These are phyloP conservation scores for Amanita muscaria DNA, from an alignment of 768 basidiomycete genomes.

Conservation along the genomic window DNA sequence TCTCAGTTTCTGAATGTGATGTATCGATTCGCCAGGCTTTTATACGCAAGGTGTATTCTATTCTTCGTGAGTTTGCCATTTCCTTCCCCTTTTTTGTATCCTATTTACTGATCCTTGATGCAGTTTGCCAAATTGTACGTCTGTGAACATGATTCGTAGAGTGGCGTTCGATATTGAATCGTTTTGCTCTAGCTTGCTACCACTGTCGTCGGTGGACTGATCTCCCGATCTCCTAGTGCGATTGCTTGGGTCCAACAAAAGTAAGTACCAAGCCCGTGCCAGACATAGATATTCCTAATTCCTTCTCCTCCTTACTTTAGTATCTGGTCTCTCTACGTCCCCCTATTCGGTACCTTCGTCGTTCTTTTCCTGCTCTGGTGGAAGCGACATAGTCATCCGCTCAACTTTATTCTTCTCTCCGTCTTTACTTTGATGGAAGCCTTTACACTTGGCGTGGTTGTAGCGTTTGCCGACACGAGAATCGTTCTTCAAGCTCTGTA, in stretches of 20 bases:
- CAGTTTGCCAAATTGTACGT: constrained; percentile 69
- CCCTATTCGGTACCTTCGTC: constrained; percentile 69
- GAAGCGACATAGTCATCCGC: constrained; percentile 87
- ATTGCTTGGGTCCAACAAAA: constrained; percentile 66
- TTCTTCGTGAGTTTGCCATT: constrained; percentile 62
- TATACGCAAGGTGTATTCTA: constrained; percentile 84
- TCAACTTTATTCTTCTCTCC: constrained; percentile 77
- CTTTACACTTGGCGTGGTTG: constrained; percentile 78
- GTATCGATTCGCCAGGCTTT: constrained; percentile 77
- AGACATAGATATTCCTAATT: not conserved
- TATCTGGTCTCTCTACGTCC: constrained; percentile 72
- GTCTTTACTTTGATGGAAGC: constrained; percentile 90
- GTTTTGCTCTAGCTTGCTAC: constrained; percentile 49
- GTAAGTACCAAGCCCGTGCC: constrained; percentile 29
- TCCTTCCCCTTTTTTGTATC: constrained; percentile 3
- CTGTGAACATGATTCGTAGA: too few species aligned
- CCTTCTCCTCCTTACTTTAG: constrained; percentile 26
- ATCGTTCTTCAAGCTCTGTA: constrained; percentile 85
- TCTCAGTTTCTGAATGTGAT: constrained; percentile 69
- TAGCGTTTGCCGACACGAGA: constrained; percentile 62
- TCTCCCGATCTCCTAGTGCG: constrained; percentile 55
- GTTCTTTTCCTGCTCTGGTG: constrained; percentile 79
- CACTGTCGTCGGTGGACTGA: constrained; percentile 59
- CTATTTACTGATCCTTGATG: not conserved
- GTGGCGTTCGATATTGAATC: too few species aligned